These are phyloP conservation scores for Coniferiporia weirii DNA, from an alignment of 1,284 basidiomycete species.

Conservation along the genomic window DNA sequence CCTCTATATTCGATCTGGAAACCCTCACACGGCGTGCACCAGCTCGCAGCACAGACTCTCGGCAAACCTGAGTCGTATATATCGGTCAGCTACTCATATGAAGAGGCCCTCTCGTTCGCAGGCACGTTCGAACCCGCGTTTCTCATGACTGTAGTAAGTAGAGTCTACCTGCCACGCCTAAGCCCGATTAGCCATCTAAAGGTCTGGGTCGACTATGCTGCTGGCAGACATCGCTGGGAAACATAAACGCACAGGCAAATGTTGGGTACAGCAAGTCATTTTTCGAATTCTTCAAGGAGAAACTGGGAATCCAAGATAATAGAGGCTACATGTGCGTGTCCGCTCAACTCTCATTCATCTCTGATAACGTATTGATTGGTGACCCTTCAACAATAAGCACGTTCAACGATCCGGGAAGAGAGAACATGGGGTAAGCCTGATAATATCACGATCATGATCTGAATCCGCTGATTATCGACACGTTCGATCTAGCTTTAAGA, in stretches of 20 bases:
- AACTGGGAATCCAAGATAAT: constrained; percentile 42
- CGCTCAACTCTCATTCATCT: background rate
- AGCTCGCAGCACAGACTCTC: constrained; percentile 47
- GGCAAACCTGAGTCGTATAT: constrained; percentile 52
- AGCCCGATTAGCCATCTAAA: too few relatives aligned
- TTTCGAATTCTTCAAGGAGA: constrained; percentile 47
- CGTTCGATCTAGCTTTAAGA: too few relatives aligned
- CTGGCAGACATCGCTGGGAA: constrained; percentile 48
- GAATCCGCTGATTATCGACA: too few relatives aligned
- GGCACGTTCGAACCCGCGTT: constrained; percentile 63
- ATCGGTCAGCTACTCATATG: constrained; percentile 46
- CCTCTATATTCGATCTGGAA: background rate
- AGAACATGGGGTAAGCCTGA: constrained; percentile 43
- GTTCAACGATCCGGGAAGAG: constrained; percentile 56
- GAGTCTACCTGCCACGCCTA: too few relatives aligned
- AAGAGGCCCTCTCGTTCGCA: constrained; percentile 51
- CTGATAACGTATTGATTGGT: background rate
- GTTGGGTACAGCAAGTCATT: constrained; percentile 50
- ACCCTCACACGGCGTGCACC: background rate
- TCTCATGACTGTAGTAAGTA: constrained; percentile 44
- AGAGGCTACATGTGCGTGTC: constrained; percentile 49
- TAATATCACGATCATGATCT: too few relatives aligned
- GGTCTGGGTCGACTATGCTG: too few relatives aligned
- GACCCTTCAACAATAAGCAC: constrained; percentile 28
- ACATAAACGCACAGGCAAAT: constrained; percentile 45